phyloP scores from a whole-genome alignment of 2,329 filamentous ascomycete species.

The Neophaeococcomyces mojaviensis region DNA sequence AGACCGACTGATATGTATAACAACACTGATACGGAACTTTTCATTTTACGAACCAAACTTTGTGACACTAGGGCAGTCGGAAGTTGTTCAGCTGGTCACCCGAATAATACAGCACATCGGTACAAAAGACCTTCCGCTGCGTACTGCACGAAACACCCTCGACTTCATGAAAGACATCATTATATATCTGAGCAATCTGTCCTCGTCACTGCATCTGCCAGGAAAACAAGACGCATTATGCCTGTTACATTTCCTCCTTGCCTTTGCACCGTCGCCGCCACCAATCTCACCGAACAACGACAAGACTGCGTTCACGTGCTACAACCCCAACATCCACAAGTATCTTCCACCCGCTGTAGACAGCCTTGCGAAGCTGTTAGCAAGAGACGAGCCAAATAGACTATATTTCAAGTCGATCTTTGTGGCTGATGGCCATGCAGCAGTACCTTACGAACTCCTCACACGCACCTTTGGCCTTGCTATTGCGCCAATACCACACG shows the following conservation, averaged over 20 bases:
- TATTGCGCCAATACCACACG: conserved; percentile 73
- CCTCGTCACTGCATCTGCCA: conserved; percentile 70
- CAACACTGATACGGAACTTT: conserved; percentile 83
- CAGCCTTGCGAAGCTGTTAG: conserved; percentile 80
- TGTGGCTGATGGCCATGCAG: conserved; percentile 57
- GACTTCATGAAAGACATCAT: conserved; percentile 97
- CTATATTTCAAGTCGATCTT: conserved; percentile 79
- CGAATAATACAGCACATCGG: conserved; percentile 79
- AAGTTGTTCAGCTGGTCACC: conserved; percentile 75
- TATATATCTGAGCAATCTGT: conserved; percentile 80
- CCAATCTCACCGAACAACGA: conserved; percentile 51
- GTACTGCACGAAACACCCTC: conserved; percentile 73
- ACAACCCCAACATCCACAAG: conserved; percentile 71
- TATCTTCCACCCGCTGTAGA: conserved; percentile 89
- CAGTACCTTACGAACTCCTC: conserved; percentile 67
- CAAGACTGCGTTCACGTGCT: conserved; percentile 67
- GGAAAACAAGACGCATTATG: conserved; percentile 80
- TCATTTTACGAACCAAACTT: conserved; percentile 82
- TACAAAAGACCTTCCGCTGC: conserved; percentile 77
- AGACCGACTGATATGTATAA: conserved; percentile 81
- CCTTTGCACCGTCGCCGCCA: conserved; percentile 74
- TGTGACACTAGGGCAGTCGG: conserved; percentile 61
- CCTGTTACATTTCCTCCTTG: conserved; percentile 78
- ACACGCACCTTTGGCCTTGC: conserved; percentile 82
- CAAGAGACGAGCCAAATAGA: conserved; percentile 87